Evolutionary conservation across 208 protist species (phyloP), one percentile per base, ranked within the genome.

Genomic region (Leishmania guyanensis): DNA sequence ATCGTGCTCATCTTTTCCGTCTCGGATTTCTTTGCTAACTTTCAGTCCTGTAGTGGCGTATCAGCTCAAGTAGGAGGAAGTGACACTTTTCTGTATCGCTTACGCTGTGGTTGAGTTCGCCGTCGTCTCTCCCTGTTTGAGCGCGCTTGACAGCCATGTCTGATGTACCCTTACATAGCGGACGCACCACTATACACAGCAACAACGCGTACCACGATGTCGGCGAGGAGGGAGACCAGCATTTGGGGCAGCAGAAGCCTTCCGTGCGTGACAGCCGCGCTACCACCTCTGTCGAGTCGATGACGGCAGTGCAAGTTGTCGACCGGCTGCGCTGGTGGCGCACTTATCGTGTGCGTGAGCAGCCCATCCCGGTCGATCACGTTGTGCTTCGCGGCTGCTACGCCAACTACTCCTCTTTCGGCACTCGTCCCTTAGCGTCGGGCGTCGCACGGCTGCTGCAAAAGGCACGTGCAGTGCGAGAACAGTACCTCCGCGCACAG

Each of bases 241-340:
- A 50, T 60, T 43, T 74, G 46, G 48, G 77, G n/a, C 70, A 83
- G 62, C 77, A 73, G 43, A 65, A 62, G 14, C 53, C 33, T 1
- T 14, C 51, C 51, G 14, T 48, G 17, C 10, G 3, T 20, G 51
- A 16, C 16, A 58, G 72, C n/a, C n/a, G 14, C 22, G 54, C 50
- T 26, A 17, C 51, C 6, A 56, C 48, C 74, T 12, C 22, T 17
- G 65, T 70, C 0, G 78, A 66, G 64, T 58, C 72, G 48, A 54
- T 79, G 29, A 54, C 58, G 3, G 86, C 86, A 5, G 84, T 85
- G 53, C 88, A 91, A 77, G 83, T 95, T 17, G 84, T 92, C n/a
- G 93, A 96, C 69, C 91, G 93, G 9, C 80, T 95, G 72, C 90
- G 91, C 14, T 93, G 89, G 89, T 96, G 93, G 91, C 90, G 93